Evolutionary conservation across 2,329 filamentous ascomycete genomes (phyloP).

Genomic region (Penicillium decumbens): DNA sequence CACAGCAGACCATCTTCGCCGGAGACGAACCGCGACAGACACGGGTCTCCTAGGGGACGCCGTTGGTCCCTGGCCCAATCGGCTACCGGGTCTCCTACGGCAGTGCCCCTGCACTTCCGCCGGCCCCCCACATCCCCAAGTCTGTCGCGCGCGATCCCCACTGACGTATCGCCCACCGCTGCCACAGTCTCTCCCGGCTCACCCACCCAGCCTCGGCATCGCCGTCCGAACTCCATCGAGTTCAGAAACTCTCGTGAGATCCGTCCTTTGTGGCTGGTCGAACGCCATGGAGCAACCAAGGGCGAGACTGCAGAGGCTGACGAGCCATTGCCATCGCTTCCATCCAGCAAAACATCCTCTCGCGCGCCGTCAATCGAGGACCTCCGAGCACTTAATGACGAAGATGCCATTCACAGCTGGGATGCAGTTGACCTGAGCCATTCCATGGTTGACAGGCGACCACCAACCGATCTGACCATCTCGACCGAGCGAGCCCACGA

Average conservation of each 20-base stretch:
- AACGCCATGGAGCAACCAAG: constrained; percentile 52
- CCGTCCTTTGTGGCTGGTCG: constrained; percentile 76
- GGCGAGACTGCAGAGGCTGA: constrained; percentile 34
- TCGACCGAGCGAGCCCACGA: constrained; percentile 34
- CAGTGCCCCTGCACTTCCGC: constrained; percentile 54
- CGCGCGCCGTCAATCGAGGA: constrained; percentile 46
- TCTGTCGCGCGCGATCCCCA: constrained; percentile 40
- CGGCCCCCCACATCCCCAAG: constrained; percentile 47
- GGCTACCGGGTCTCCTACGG: constrained; percentile 46
- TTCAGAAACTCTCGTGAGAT: constrained; percentile 60
- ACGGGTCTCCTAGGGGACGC: constrained; percentile 20
- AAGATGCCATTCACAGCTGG: constrained; percentile 27
- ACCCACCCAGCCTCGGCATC: constrained; percentile 43
- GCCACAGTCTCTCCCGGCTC: constrained; percentile 35
- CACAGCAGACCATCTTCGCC: constrained; percentile 35
- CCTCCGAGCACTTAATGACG: constrained; percentile 27
- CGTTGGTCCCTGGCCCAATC: constrained; percentile 29
- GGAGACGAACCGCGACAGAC: constrained; percentile 16
- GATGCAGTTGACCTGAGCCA: constrained; percentile 29
- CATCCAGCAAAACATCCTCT: constrained; percentile 49
- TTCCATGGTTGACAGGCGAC: constrained; percentile 23
- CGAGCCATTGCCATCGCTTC: constrained; percentile 48
- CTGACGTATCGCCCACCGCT: constrained; percentile 33
- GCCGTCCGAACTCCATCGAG: constrained; percentile 49
- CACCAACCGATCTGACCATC: constrained; percentile 25